phyloP scores from a whole-genome alignment of 176 grass and related monocot genomes.

The Cenchrus americanus region DNA sequence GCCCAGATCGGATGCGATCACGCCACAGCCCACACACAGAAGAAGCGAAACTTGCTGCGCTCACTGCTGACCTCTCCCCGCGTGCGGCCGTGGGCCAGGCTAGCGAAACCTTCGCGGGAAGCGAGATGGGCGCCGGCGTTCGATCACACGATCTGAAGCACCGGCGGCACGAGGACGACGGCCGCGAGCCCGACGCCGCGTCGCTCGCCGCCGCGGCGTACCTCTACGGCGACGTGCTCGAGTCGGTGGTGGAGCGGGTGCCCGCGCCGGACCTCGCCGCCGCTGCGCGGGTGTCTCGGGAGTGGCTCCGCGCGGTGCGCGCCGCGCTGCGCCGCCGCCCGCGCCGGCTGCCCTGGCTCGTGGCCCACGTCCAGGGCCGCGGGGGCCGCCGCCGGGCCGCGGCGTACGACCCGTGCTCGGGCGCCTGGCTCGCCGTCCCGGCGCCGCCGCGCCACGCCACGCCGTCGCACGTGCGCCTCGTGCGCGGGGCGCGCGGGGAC shows the following conservation, averaged over 20 bases:
- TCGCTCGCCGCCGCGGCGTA: slow-evolving; percentile 40
- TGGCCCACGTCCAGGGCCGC: slow-evolving; percentile 57
- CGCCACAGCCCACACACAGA: background rate
- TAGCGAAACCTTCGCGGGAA: no score
- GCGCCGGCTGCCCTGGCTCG: slow-evolving; percentile 66
- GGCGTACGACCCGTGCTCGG: slow-evolving; percentile 62
- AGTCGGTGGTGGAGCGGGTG: slow-evolving; percentile 61
- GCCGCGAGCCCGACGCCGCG: background rate
- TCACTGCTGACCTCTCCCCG: background rate
- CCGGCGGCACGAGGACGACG: background rate
- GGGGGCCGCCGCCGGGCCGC: slow-evolving; percentile 19
- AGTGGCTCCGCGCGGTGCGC: slow-evolving; percentile 76
- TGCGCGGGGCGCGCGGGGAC: slow-evolving; percentile 42
- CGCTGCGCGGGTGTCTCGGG: slow-evolving; percentile 62
- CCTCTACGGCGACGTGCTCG: slow-evolving; percentile 81
- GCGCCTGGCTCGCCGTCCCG: slow-evolving; percentile 55
- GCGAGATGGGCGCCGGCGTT: slow-evolving; percentile 22
- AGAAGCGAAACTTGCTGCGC: background rate
- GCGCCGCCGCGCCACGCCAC: slow-evolving; percentile 33
- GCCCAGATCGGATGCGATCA: background rate
- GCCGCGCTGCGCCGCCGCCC: slow-evolving; percentile 56
- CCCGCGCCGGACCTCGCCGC: slow-evolving; percentile 67
- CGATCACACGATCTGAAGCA: slow-evolving; percentile 25
- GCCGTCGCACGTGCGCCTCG: slow-evolving; percentile 43
- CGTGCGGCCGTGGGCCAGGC: no score